Percentiles rank a stretch among this genome's conserved stretches.
These are phyloP conservation scores for Paraglomus brasilianum DNA, from an alignment of 192 early-diverging fungal genomes.

Conservation along the genomic window DNA sequence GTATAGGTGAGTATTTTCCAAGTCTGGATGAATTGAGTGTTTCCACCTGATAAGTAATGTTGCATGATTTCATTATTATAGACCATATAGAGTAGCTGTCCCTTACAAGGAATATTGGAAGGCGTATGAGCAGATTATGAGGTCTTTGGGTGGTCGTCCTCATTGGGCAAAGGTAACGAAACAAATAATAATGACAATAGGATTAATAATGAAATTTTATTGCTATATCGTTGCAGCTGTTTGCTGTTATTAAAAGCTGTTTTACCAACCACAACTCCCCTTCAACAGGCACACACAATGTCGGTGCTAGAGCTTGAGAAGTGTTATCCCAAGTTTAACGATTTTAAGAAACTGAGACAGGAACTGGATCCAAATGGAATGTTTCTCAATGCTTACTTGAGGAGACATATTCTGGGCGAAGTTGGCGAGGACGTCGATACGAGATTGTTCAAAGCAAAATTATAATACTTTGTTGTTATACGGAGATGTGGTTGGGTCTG, in stretches of 20 bases:
- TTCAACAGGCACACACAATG: conserved; percentile 62
- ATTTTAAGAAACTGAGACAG: conserved; percentile 55
- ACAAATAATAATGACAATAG: neutral
- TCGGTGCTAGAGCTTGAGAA: conserved; percentile 47
- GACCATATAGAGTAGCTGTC: conserved; percentile 65
- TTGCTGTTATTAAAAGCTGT: neutral
- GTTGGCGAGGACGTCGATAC: neutral
- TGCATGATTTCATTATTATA: conserved; percentile 37
- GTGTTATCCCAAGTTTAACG: conserved; percentile 62
- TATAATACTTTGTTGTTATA: no score
- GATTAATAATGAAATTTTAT: neutral
- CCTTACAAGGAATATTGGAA: conserved; percentile 73
- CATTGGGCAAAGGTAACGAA: conserved; percentile 71
- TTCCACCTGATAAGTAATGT: no score
- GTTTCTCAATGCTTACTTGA: conserved; percentile 72
- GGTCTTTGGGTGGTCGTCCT: conserved; percentile 59
- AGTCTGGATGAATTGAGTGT: no score
- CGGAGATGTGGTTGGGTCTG: no score
- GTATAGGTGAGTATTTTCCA: conserved; percentile 50
- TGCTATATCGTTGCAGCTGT: neutral
- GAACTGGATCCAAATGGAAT: conserved; percentile 64
- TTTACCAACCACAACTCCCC: neutral
- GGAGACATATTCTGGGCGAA: conserved; percentile 50
- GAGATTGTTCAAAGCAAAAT: neutral
- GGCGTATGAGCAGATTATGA: conserved; percentile 72